Percentiles rank a stretch among this genome's conserved stretches.
phyloP scores from a whole-genome alignment of 495 filamentous ascomycete species.

The Penicillium verhagenii region DNA sequence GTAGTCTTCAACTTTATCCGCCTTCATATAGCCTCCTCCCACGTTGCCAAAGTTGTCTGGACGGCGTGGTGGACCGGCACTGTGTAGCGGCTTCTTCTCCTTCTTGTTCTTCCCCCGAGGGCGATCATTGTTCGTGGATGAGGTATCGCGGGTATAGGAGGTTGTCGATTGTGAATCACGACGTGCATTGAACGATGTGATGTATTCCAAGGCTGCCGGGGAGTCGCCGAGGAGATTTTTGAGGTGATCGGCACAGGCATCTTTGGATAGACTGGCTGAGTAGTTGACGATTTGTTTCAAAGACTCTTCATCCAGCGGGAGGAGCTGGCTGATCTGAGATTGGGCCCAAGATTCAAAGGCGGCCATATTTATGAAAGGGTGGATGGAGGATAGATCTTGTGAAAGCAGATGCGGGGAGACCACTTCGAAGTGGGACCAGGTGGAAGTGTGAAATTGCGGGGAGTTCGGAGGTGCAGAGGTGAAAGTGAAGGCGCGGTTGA shows the following conservation, averaged over 20 bases:
- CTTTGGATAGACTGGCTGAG: conserved; percentile 66
- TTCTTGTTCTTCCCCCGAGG: conserved; percentile 26
- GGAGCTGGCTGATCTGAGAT: conserved; percentile 69
- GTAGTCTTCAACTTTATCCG: conserved; percentile 60
- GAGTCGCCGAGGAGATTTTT: conserved; percentile 87
- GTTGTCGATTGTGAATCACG: conserved; percentile 46
- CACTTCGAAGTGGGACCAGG: not conserved
- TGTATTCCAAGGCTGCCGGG: conserved; percentile 82
- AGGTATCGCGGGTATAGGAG: conserved; percentile 20
- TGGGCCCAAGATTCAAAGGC: conserved; percentile 53
- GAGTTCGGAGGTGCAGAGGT: not conserved
- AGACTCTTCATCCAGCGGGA: conserved; percentile 81
- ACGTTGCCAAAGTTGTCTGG: conserved; percentile 59
- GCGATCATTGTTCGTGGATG: conserved; percentile 15
- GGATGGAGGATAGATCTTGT: not conserved
- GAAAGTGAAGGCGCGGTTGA: not conserved
- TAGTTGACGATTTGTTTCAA: conserved; percentile 81
- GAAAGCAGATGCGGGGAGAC: not conserved
- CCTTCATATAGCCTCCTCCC: conserved; percentile 60
- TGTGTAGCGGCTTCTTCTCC: conserved; percentile 61
- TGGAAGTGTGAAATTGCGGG: not conserved
- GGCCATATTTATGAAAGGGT: conserved; percentile 18
- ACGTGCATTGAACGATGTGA: conserved; percentile 81
- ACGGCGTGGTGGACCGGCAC: conserved; percentile 56
- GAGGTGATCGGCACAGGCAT: conserved; percentile 77